Conservation (phyloP, 495 filamentous ascomycete species). For the Hypomontagnella monticulosa region DNA sequence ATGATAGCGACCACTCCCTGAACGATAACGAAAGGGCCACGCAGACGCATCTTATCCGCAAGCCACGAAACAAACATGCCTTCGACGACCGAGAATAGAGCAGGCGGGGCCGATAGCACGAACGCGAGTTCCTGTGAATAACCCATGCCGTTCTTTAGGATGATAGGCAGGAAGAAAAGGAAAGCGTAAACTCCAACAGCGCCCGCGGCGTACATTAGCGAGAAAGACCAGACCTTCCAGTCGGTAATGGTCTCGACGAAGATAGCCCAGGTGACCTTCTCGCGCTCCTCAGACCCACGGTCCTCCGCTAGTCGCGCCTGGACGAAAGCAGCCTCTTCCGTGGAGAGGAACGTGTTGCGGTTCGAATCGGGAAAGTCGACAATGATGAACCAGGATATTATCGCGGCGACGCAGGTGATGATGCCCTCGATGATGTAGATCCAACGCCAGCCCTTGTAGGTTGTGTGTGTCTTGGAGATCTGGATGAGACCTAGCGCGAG, state of each 20-base stretch:
- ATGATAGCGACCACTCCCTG: constrained; percentile 61
- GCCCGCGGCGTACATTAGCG: constrained; percentile 59
- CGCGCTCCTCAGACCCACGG: constrained; percentile 57
- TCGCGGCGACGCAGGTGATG: constrained; percentile 51
- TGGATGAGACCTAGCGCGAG: constrained; percentile 67
- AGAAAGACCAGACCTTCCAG: constrained; percentile 54
- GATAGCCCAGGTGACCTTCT: constrained; percentile 48
- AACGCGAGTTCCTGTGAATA: constrained; percentile 54
- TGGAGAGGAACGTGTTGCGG: constrained; percentile 56
- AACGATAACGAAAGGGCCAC: constrained; percentile 63
- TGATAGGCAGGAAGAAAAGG: constrained; percentile 62
- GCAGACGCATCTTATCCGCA: constrained; percentile 63
- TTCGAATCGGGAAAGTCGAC: constrained; percentile 68
- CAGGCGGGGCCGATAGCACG: constrained; percentile 72
- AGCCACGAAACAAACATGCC: constrained; percentile 56
- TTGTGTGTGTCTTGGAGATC: constrained; percentile 65
- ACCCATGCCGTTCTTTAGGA: constrained; percentile 59
- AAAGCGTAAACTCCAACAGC: constrained; percentile 60
- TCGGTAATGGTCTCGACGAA: constrained; percentile 46
- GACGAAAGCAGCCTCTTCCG: constrained; percentile 59
- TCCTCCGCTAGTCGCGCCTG: constrained; percentile 65
- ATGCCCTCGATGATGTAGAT: constrained; percentile 64
- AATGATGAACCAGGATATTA: constrained; percentile 57
- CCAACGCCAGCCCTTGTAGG: constrained; percentile 69
- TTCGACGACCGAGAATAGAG: constrained; percentile 71